Evolutionary conservation across 225 moss, liverwort and hornwort genomes (phyloP), one percentile per base, ranked within the genome.

Genomic region (Polytrichum commune): DNA sequence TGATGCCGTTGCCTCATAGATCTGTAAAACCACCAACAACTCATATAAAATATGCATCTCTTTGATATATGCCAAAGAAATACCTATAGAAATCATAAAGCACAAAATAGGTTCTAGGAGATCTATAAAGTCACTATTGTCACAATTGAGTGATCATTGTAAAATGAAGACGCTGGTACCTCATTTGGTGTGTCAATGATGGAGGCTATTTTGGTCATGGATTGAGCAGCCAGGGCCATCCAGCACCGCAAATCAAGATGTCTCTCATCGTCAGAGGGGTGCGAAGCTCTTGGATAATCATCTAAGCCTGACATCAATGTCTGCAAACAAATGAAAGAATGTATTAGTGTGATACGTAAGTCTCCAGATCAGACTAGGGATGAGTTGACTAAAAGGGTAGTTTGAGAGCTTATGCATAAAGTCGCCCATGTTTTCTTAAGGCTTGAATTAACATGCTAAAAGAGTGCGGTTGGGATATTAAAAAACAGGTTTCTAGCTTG

Each of bases 271-370:
- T 90, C 82, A 10, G 88, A 77, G 74, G 98, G 98, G 76, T 98
- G 98, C 60, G 98, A 98, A 72, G 98, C 95, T 67, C 98, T 91
- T 57, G 98, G 98, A 83, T 95, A 98, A 67, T 98, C 98, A 85
- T 98, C 98, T 65, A 98, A 78, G 69, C 98, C 98, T 61, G 98
- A 95, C 77, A 84, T 98, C 82, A 98, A 78, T 32, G 95, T 91
- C 95, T 95, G 73, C 73, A 68, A 63, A 75, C 27, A 74, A 68
- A 62, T 16, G 46, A 46, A 13, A 3, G 46, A 35, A 35, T 35
- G 35, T 9, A 9, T 2, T 35, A 35, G 35, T 13, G 46, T 16
- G 13, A 46, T 13, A 4, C 0, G 0, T 38, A 38, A 38, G 38
- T 13, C 38, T 38, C 38, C 3, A 0, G 38, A 38, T 38, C 10